Evolutionary conservation across 805 yeast species (phyloP).

Genomic region (Clavispora vitiphila): DNA sequence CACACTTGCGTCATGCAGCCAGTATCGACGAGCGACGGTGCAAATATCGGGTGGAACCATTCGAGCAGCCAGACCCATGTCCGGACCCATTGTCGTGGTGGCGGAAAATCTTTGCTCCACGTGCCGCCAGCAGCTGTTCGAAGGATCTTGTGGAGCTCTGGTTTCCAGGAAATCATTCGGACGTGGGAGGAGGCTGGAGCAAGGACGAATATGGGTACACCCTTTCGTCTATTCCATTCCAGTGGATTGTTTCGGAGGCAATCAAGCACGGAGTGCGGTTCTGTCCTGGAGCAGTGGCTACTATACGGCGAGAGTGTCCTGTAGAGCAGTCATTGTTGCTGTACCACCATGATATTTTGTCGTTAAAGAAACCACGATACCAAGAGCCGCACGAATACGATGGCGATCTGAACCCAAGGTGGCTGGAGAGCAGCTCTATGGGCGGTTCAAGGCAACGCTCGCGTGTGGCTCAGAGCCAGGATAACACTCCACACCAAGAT

Average conservation of each 20-base stretch:
- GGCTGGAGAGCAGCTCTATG: too few relatives aligned
- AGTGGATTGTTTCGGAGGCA: slow-evolving; percentile 60
- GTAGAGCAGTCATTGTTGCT: slow-evolving; percentile 41
- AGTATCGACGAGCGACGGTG: slow-evolving; percentile 64
- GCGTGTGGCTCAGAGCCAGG: too few relatives aligned
- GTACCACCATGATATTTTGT: slow-evolving; percentile 48
- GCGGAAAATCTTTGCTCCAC: neutral
- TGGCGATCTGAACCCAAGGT: neutral
- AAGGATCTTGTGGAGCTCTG: slow-evolving; percentile 47
- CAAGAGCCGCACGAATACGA: neutral
- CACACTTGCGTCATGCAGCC: slow-evolving; percentile 62
- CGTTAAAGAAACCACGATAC: slow-evolving; percentile 4
- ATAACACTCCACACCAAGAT: too few relatives aligned
- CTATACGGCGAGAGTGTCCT: slow-evolving; percentile 20
- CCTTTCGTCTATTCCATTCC: slow-evolving; percentile 46
- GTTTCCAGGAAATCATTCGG: slow-evolving; percentile 70
- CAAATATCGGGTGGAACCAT: slow-evolving; percentile 36
- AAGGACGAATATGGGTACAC: slow-evolving; percentile 40
- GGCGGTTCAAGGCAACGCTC: too few relatives aligned
- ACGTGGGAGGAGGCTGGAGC: slow-evolving; percentile 66
- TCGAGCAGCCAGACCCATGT: slow-evolving; percentile 24
- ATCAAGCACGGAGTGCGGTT: slow-evolving; percentile 40
- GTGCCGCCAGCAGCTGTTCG: slow-evolving; percentile 8
- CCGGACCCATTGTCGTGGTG: slow-evolving; percentile 12
- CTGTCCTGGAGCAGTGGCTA: neutral